Conservation (phyloP, 2,329 filamentous ascomycete genomes). For the Sordariomycetes sp. region DNA sequence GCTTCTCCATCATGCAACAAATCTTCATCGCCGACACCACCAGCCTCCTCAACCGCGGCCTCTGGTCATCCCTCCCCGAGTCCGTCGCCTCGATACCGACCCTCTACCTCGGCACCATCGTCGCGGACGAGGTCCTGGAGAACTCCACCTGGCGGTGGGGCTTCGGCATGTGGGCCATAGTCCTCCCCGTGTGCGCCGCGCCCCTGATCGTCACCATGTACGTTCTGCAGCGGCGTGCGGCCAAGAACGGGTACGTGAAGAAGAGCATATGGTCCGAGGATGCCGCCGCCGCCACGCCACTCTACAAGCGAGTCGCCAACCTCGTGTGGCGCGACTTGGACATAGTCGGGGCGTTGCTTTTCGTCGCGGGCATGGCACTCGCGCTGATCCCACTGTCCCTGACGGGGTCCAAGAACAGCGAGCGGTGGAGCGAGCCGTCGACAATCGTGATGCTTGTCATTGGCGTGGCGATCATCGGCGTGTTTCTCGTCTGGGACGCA, state of each 20-base stretch:
- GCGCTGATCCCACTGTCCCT: conserved; percentile 21
- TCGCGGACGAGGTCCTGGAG: conserved; percentile 19
- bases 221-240: conserved; percentile 15
- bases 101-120: conserved; percentile 15
- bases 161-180: conserved; percentile 25
- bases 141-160: conserved; percentile 26
- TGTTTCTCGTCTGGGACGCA: conserved; percentile 21
- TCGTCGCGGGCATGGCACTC: conserved; percentile 18
- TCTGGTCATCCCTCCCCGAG: conserved; percentile 46
- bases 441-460: conserved; percentile 22
- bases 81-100: conserved; percentile 17
- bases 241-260: conserved; percentile 8
- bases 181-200: conserved; percentile 18
- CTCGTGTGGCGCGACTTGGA: conserved; percentile 19
- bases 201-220: conserved; percentile 18
- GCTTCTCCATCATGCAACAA: conserved; percentile 19
- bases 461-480: conserved; percentile 12
- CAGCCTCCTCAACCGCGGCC: conserved; percentile 43
- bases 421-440: conserved; percentile 15
- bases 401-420: conserved; percentile 19
- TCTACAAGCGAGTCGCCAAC: conserved; percentile 10
- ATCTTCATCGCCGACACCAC: conserved; percentile 51
- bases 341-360: conserved; percentile 16
- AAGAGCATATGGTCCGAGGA: conserved; percentile 1
- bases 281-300: background rate